A percentile compares a stretch with the other conserved stretches of the same genome.
phyloP scores from a whole-genome alignment of 805 yeast species.

The Wickerhamiella occidentalis region DNA sequence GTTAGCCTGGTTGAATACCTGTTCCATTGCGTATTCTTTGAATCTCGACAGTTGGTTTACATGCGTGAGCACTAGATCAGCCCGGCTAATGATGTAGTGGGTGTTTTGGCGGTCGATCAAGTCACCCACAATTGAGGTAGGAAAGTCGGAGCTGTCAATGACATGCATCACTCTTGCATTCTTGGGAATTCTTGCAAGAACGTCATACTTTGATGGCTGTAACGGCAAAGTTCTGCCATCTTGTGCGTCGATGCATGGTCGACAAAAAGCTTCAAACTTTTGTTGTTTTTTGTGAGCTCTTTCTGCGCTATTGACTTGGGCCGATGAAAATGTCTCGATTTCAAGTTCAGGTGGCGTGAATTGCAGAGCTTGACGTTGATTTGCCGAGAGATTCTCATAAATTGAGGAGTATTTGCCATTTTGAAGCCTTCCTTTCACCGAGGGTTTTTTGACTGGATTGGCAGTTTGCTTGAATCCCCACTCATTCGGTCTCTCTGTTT shows the following conservation, averaged over 20 bases:
- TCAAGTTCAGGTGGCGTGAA: slow-evolving; percentile 7
- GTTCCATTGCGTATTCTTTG: slow-evolving; percentile 26
- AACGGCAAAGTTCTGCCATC: slow-evolving; percentile 11
- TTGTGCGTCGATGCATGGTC: slow-evolving; percentile 18
- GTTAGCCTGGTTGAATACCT: slow-evolving; percentile 26
- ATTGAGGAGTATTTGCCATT: neutral
- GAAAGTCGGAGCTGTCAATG: slow-evolving; percentile 60
- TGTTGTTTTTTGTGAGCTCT: slow-evolving; percentile 9
- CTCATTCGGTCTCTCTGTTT: neutral
- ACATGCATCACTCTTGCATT: slow-evolving; percentile 38
- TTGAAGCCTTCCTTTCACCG: neutral
- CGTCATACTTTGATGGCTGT: slow-evolving; percentile 16
- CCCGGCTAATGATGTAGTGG: slow-evolving; percentile 30
- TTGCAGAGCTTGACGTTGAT: slow-evolving; percentile 15
- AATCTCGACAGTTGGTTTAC: slow-evolving; percentile 18
- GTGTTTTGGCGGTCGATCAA: slow-evolving; percentile 25
- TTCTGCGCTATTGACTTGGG: neutral
- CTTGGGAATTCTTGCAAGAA: neutral
- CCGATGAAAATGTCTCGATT: slow-evolving; percentile 1
- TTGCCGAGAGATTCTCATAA: slow-evolving; percentile 12
- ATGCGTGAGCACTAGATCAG: slow-evolving; percentile 34
- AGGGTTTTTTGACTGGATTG: neutral
- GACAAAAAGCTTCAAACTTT: slow-evolving; percentile 18
- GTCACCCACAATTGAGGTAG: slow-evolving; percentile 37
- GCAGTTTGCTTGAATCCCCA: slow-evolving; percentile 8